phyloP scores from a whole-genome alignment of 495 filamentous ascomycete genomes.

The Talaromyces ruber region DNA sequence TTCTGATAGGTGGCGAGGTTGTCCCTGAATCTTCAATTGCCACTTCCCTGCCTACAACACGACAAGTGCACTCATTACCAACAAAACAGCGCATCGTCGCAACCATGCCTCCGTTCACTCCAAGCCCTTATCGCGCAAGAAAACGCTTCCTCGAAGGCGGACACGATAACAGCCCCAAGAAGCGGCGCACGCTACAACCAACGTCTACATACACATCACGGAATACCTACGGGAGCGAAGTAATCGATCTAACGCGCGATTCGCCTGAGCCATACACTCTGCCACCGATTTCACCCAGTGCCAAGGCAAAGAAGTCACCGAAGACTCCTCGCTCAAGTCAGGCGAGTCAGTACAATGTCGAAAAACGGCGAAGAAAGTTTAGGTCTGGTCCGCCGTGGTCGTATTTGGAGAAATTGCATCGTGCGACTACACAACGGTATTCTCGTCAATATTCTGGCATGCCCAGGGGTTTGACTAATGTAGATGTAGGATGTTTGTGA shows the following conservation, averaged over 20 bases:
- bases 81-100: neutral
- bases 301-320: slow-evolving; percentile 16
- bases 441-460: neutral
- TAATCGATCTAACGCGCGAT: slow-evolving; percentile 15
- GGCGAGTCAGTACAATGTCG: neutral
- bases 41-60: neutral
- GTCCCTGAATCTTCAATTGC: neutral
- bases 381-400: slow-evolving; percentile 27
- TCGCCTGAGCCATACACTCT: slow-evolving; percentile 1
- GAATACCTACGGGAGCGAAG: neutral
- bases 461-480: neutral
- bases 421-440: slow-evolving; percentile 34
- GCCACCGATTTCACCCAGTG: neutral
- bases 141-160: neutral
- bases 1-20: neutral
- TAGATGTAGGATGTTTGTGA: slow-evolving; percentile 45
- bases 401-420: slow-evolving; percentile 30
- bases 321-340: neutral
- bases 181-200: neutral
- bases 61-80: neutral
- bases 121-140: neutral
- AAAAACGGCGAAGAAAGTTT: slow-evolving; percentile 34
- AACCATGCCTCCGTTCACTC: neutral
- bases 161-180: neutral
- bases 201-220: neutral